Evolutionary conservation across 208 protist genomes (phyloP), one percentile per base, ranked within the genome.

Genomic region (Acanthamoeba lenticulata): DNA sequence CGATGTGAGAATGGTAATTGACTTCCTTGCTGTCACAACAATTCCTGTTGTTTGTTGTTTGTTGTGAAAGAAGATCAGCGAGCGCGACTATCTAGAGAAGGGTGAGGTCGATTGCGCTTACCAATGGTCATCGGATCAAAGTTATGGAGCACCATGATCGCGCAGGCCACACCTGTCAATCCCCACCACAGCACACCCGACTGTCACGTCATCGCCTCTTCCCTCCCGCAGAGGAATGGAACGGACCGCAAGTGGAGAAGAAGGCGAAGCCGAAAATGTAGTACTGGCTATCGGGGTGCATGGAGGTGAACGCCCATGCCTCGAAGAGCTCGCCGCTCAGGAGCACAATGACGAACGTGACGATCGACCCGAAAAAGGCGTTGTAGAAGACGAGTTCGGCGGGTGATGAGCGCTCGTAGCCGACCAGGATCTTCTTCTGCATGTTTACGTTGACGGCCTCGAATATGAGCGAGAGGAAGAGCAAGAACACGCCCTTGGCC

Each of bases 1-100:
- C 69, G 69, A 79, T 4, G 69, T 45, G 69, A 79, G 40, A 15
- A 79, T 27, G 38, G 69, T 79, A 27, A 79, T 45, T 9, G 38
- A 79, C 69, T 79, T 79, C 69, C 69, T 79, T n/a, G 27, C 69
- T 27, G 69, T 79, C 69, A 79, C 40, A 29, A 60, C 52, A 24
- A 60, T 60, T 15, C 52, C 52, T 60, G 52, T n/a, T n/a, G n/a
- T n/a, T n/a, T n/a, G n/a, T n/a, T n/a, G n/a, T n/a, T n/a, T n/a
- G n/a, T n/a, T n/a, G n/a, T n/a, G n/a, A n/a, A n/a, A n/a, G n/a
- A n/a, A n/a, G n/a, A n/a, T n/a, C n/a, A n/a, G 45, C 45, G 45
- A 52, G 45, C 45, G 15, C 45, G 15, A 52, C 21, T 1, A 60
- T n/a, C 13, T 19, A 49, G 45, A 19, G 45, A 60, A 60, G 52